phyloP scores from a whole-genome alignment of 2,329 filamentous ascomycete genomes.

The Blastomyces parvus region DNA sequence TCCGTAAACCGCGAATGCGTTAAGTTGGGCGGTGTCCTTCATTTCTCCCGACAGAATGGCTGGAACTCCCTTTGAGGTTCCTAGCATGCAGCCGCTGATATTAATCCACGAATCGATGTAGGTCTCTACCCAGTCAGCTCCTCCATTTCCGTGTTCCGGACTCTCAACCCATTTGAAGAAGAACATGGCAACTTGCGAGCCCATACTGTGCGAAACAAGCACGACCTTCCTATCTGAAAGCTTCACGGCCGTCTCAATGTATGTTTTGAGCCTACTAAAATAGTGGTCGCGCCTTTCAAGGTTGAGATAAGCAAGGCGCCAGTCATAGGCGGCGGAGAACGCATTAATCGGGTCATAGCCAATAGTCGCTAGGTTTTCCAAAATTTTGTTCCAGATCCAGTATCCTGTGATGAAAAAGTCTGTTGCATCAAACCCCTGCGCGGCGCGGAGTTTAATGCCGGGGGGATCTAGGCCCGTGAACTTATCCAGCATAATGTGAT shows the following conservation, averaged over 20 bases:
- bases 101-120: constrained; percentile 96
- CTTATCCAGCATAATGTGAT: constrained; percentile 93
- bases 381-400: constrained; percentile 99
- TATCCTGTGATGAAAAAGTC: constrained; percentile 78
- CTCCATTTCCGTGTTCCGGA: constrained; percentile 66
- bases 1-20: constrained; percentile 91
- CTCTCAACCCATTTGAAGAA: constrained; percentile 76
- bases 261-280: constrained; percentile 78
- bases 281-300: constrained; percentile 87
- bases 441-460: constrained; percentile 78
- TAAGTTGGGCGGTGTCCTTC: constrained; percentile 95
- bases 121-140: constrained; percentile 78
- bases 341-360: constrained; percentile 81
- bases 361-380: constrained; percentile 91
- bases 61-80: constrained; percentile 80
- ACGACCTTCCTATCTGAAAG: constrained; percentile 70
- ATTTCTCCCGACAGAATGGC: constrained; percentile 93
- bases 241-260: constrained; percentile 76
- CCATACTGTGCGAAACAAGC: constrained; percentile 92
- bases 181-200: constrained; percentile 80
- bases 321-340: constrained; percentile 69
- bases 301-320: constrained; percentile 83
- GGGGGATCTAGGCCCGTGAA: constrained; percentile 83
- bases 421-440: constrained; percentile 93
- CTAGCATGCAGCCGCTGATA: constrained; percentile 95